phyloP scores from a whole-genome alignment of 2,329 filamentous ascomycete species.

The Mariannaea sp. region DNA sequence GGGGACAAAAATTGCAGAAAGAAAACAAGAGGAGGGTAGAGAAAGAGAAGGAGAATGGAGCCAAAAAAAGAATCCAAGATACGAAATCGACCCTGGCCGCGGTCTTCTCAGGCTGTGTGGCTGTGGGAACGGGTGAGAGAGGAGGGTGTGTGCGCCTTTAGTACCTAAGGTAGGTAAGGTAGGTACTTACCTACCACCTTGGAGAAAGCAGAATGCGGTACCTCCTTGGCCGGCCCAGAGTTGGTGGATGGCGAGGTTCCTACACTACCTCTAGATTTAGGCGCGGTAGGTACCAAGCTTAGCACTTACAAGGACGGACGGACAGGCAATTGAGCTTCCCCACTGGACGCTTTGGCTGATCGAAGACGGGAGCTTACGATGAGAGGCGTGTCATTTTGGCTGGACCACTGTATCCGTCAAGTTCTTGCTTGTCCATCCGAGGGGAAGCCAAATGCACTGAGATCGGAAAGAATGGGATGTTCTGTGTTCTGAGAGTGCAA shows the following conservation, averaged over 20 bases:
- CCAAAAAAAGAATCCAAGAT: constrained; percentile 17
- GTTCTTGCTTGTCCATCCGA: background rate
- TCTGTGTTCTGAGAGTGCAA: too few species aligned
- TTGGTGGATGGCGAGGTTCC: background rate
- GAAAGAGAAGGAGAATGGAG: constrained; percentile 7
- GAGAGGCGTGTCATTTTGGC: background rate
- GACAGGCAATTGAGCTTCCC: constrained; percentile 4
- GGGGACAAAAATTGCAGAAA: constrained; percentile 20
- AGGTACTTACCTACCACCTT: too few species aligned
- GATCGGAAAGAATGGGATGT: too few species aligned
- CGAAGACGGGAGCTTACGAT: background rate
- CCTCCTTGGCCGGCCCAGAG: background rate
- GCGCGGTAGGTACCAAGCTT: constrained; percentile 8
- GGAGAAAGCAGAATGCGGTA: constrained; percentile 3
- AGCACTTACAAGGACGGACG: constrained; percentile 1
- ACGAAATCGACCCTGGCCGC: constrained; percentile 19
- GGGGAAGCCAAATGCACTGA: too few species aligned
- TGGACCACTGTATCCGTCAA: background rate
- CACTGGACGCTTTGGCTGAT: constrained; percentile 4
- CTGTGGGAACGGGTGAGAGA: constrained; percentile 12
- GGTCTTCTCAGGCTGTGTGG: constrained; percentile 7
- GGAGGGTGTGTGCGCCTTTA: constrained; percentile 9
- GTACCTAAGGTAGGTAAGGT: too few species aligned
- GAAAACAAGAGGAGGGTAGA: background rate
- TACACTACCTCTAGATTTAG: too few species aligned